Base-by-base conservation (phyloP, 768 basidiomycete species). In the Pleurotus citrinopileatus region DNA sequence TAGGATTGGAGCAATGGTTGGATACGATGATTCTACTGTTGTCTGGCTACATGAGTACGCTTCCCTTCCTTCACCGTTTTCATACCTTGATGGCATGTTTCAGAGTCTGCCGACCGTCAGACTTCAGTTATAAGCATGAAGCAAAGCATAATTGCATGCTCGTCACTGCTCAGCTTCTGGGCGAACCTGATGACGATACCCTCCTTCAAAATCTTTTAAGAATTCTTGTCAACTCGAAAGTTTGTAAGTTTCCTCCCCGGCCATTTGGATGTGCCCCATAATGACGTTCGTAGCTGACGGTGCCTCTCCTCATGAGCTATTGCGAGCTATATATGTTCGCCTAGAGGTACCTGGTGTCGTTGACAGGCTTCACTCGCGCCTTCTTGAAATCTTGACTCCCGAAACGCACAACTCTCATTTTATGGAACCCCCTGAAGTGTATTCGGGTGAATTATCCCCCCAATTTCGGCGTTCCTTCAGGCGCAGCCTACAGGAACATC, bases 111-210 rank as follows among this genome's bases (percentile, higher is more conserved):
- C 76, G 80, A 42, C 87, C 87, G 0, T 77, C 80, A 0, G 89
- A 91, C 67, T 89, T 91, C 62, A 89, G 84, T 66, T 91, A 91
- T 72, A 89, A 87, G 57, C 84, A 88, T 59, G 87, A 91, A 63
- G 85, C 89, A 4, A 80, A 81, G 63, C 82, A 82, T 43, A 75
- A 66, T 46, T 78, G 71, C 51, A 73, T 71, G 37, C 70, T 90
- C 19, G 67, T 88, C 23, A 75, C 83, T n/a, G 76, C 85, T 7
- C 73, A 74, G 45, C 60, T 89, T 52, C 83, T 81, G 80, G 61
- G 75, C 23, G 75, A 34, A 34, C 59, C 56, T 43, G 62, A 70
- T 57, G 69, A 70, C 60, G 56, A 70, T 55, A 55, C 69, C 52
- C 45, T 70, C 57, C 27, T 82, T 32, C 55, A 65, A 38, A 63